A percentile compares a stretch with the other conserved stretches of the same genome.
These are phyloP conservation scores for Zasmidium citrigriseum DNA, from an alignment of 2,329 filamentous ascomycete genomes.

Conservation along the genomic window DNA sequence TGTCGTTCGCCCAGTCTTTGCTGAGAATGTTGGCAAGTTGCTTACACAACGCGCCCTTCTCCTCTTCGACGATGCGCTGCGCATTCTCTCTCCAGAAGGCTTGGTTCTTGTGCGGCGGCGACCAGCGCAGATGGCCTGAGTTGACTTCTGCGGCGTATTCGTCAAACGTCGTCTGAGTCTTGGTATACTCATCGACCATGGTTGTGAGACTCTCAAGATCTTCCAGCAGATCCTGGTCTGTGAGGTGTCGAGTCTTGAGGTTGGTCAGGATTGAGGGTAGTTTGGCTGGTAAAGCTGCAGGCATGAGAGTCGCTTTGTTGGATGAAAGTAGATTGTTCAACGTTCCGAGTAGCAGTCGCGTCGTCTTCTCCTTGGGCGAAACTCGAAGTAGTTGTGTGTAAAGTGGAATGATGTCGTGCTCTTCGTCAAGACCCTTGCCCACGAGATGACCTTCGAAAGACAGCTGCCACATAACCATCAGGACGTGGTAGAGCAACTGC, in stretches of 20 bases:
- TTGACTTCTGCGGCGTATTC: slow-evolving; percentile 78
- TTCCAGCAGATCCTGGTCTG: slow-evolving; percentile 55
- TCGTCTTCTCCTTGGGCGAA: slow-evolving; percentile 98
- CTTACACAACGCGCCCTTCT: slow-evolving; percentile 75
- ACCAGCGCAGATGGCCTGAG: slow-evolving; percentile 88
- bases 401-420: slow-evolving; percentile 87
- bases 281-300: slow-evolving; percentile 81
- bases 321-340: slow-evolving; percentile 81
- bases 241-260: slow-evolving; percentile 54
- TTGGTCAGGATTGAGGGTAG: slow-evolving; percentile 66
- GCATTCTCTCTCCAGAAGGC: slow-evolving; percentile 93
- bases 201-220: slow-evolving; percentile 49
- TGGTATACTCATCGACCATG: slow-evolving; percentile 83
- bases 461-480: slow-evolving; percentile 93
- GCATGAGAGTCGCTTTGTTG: slow-evolving; percentile 70
- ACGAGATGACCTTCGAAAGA: slow-evolving; percentile 77
- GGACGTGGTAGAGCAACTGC: slow-evolving; percentile 89
- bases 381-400: slow-evolving; percentile 90
- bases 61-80: slow-evolving; percentile 78
- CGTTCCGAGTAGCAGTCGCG: slow-evolving; percentile 84
- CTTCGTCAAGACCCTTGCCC: slow-evolving; percentile 81
- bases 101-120: slow-evolving; percentile 81
- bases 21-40: slow-evolving; percentile 84
- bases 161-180: slow-evolving; percentile 67
- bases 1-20: slow-evolving; percentile 81